Evolutionary conservation across 805 yeast species (phyloP), one percentile per base, ranked within the genome.

Genomic region (Blastobotrys attinorum): DNA sequence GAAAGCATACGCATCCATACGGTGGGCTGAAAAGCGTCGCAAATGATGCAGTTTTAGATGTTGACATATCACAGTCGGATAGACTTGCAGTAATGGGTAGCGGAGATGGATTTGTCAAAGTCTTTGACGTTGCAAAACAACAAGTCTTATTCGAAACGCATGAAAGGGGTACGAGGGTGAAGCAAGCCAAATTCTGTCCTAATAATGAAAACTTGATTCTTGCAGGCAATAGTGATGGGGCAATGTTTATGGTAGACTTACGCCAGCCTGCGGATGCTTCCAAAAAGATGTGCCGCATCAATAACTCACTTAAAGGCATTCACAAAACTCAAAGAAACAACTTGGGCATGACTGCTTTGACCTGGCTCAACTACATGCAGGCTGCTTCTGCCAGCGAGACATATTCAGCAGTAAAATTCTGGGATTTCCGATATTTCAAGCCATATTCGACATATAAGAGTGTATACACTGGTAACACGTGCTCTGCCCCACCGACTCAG

Each of bases 361-460:
- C 44, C 5, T 58, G 61, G 60, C 25, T 39, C n/a, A 39, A 44
- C 15, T 51, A 49, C 18, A 4, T 31, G 8, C 20, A 22, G 16
- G 27, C 55, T 2, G 60, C 52, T 11, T 31, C 56, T 13, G 58
- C 48, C 2, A 18, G 50, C 5, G 51, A 49, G 16, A 39, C 36
- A 8, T 47, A 50, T 25, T 46, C 51, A 8, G 21, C 39, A 11
- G 41, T 57, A 5, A 56, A 52, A 40, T 42, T 55, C 27, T 59
- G 63, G 63, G 63, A 59, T 39, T 15, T 54, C 29, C 47, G 63
- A 3, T n/a, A n/a, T n/a, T n/a, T n/a, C n/a, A 42, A 45, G 16
- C 29, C 7, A 8, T 7, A 11, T 11, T 7, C 48, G 11, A 47
- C 33, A n/a, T 22, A 37, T 27, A 18, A 37, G n/a, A 36, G 25